Conservation (phyloP, 1,284 basidiomycete genomes). For the Heterobasidion parviporum region DNA sequence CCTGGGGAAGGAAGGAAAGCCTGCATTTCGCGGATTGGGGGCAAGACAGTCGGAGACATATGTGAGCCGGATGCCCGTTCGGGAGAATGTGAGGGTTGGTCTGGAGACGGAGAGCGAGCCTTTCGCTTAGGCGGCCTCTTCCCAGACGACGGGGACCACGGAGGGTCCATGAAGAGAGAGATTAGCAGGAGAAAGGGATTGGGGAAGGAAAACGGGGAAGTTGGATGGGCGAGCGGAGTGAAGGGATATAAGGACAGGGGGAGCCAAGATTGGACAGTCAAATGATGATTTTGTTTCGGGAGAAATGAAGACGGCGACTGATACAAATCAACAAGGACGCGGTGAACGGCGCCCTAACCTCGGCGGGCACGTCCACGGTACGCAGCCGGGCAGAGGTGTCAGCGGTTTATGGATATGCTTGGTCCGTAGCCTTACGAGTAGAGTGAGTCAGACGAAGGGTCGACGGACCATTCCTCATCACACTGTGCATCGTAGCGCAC, state of each 20-base stretch:
- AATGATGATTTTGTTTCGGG: not conserved
- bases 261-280: not conserved
- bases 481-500: not conserved
- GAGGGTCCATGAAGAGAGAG: slow-evolving; percentile 10
- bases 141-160: slow-evolving; percentile 6
- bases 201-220: not conserved
- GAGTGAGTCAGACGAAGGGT: not conserved
- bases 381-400: not conserved
- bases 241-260: not conserved
- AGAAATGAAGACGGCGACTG: not conserved
- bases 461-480: not conserved
- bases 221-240: not conserved
- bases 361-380: not conserved
- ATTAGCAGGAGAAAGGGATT: slow-evolving; percentile 4
- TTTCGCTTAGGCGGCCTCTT: slow-evolving; percentile 12
- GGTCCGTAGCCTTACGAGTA: not conserved
- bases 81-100: slow-evolving; percentile 2
- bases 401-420: not conserved
- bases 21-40: slow-evolving; percentile 58
- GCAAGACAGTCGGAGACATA: slow-evolving; percentile 30
- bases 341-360: not conserved
- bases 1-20: slow-evolving; percentile 40
- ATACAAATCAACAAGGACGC: not conserved
- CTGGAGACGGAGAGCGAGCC: slow-evolving; percentile 12
- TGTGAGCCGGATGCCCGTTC: slow-evolving; percentile 4